Evolutionary conservation across 1,139 yeast genomes (phyloP), one percentile per base, ranked within the genome.

Genomic region (Yamadazyma epiphylla): DNA sequence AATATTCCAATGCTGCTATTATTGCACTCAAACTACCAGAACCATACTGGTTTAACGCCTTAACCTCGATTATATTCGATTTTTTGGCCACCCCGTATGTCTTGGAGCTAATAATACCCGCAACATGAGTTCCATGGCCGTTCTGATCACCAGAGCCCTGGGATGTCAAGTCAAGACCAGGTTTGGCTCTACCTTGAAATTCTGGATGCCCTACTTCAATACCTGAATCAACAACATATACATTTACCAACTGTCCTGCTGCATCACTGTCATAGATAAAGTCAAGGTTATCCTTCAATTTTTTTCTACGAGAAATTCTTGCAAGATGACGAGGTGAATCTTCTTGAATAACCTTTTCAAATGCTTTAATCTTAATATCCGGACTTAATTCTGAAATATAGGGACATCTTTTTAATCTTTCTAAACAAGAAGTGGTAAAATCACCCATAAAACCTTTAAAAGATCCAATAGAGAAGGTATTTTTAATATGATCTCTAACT

Each of bases 51-150:
- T 79, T 76, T 27, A 87, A 60, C 0, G 86, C 86, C 46, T 86
- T 87, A 10, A 88, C 77, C 25, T 80, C 91, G 7, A 83, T 62
- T 3, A 88, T 51, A 10, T 63, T 64, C 8, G 71, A 80, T 13
- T 70, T 56, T 47, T 88, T 88, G 8, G 96, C 84, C 1, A 84
- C 94, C 0, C 96, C 96, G 52, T 66, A 87, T 0, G 80, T 74
- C 22, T 52, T 56, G 0, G 95, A 84, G 0, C 94, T 96, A 24
- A 86, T 71, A n/a, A 87, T 55, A 0, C 96, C 96, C 0, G 96
- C 94, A 3, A 87, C 95, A 55, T 88, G 96, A 0, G 96, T 86
- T 2, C 85, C 84, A 49, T 84, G 94, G 0, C 94, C 91, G 46
- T 79, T 79, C 6, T 48, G 43, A 47, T 82, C 91, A 0, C 83